A percentile compares a stretch with the other conserved stretches of the same genome.
Conservation (phyloP, 2,329 filamentous ascomycete species). For the Cytospora chrysosperma region DNA sequence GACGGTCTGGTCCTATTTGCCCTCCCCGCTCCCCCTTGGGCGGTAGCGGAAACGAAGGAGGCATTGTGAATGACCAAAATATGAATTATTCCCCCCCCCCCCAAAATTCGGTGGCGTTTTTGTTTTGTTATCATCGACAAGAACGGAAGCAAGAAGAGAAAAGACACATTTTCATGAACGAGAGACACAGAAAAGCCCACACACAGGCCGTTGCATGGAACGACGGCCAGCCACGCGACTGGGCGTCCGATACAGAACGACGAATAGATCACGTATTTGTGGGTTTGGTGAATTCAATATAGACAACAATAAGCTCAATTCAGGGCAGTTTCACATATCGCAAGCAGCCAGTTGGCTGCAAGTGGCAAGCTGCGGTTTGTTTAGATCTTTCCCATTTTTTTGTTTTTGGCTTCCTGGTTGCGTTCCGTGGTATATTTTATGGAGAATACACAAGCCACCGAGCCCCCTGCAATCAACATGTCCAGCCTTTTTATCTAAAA, state of each 20-base stretch:
- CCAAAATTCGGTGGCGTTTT: slow-evolving; percentile 12
- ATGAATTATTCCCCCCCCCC: slow-evolving; percentile 2
- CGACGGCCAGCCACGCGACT: background rate
- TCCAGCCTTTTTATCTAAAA: slow-evolving; percentile 1
- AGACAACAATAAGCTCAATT: background rate
- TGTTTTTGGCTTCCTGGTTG: background rate
- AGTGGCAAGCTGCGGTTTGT: background rate
- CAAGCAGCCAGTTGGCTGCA: background rate
- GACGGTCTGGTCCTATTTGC: background rate
- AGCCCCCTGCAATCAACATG: background rate
- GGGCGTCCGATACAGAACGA: background rate
- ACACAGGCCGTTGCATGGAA: background rate
- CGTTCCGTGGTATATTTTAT: slow-evolving; percentile 9
- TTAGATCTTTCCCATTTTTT: background rate
- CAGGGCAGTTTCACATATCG: background rate
- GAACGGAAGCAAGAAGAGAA: background rate
- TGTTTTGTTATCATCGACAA: background rate
- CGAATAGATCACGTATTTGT: background rate
- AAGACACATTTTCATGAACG: background rate
- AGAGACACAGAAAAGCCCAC: background rate
- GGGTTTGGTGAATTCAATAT: background rate
- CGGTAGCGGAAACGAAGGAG: background rate
- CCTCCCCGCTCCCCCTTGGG: too few species aligned
- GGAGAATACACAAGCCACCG: background rate
- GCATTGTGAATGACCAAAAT: background rate